Evolutionary conservation across 805 yeast species (phyloP), one percentile per base, ranked within the genome.

Genomic region (Hanseniaspora pseudoguilliermondii): DNA sequence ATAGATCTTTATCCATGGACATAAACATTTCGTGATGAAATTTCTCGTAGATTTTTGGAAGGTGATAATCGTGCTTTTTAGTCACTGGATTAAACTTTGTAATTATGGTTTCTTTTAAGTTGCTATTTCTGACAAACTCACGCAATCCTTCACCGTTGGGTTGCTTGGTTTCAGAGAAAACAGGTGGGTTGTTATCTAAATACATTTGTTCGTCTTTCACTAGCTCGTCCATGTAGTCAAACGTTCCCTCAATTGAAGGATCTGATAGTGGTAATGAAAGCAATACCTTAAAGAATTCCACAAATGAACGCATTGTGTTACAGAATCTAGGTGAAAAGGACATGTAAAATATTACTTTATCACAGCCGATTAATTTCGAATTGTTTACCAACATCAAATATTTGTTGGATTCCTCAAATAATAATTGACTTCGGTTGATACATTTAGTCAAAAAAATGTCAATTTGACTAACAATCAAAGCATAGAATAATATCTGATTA

Each of bases 1-100:
- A 36, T 27, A 52, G 20, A 38, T 52, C 47, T 18, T 27, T 18
- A 27, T 52, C 25, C 7, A 52, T 11, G 18, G 39, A 36, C 39
- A 34, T 32, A 38, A 52, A 52, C 38, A 52, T 25, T 44, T n/a
- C 50, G 21, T 49, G 55, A 38, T 52, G 55, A 16, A 52, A 52
- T 18, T 44, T 52, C 8, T 20, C 11, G 34, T 52, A 52, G 9
- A 52, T 44, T 44, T 44, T 43, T 21, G 49, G 18, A 15, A 52
- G 34, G 23, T 44, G 40, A 15, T 44, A 52, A 3, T 42, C 46
- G 1, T 42, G 35, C 32, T 11, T n/a, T 2, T 25, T 29, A 15
- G 35, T 16, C 11, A 15, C n/a, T 3, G 5, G n/a, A 25, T 44
- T 41, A 15, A 34, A 15, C 41, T 40, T 50, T n/a, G 10, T 29